Conservation (phyloP, 805 yeast species). For the Cyberlindnera galapagoensis region DNA sequence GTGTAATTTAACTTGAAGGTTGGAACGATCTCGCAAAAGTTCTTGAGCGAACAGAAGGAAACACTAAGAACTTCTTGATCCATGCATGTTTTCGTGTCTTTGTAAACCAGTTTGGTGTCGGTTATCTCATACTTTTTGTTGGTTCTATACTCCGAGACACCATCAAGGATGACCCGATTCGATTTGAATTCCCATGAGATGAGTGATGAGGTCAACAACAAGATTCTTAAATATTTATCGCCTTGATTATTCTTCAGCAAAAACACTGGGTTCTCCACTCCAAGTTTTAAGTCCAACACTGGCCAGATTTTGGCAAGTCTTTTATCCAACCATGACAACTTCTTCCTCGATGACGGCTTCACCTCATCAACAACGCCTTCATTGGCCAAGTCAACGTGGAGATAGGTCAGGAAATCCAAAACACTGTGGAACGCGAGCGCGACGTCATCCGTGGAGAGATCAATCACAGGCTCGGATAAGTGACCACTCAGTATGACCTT, state of each 20-base stretch:
- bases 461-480: constrained; percentile 38
- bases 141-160: constrained; percentile 10
- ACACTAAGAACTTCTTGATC: constrained; percentile 7
- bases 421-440: constrained; percentile 27
- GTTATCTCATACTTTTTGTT: constrained; percentile 12
- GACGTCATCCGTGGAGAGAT: constrained; percentile 34
- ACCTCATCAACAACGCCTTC: not conserved
- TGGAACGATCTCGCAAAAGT: constrained; percentile 14
- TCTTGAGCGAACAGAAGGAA: constrained; percentile 14
- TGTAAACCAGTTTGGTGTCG: constrained; percentile 11
- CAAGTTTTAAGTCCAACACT: constrained; percentile 27
- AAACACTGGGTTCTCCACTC: constrained; percentile 33
- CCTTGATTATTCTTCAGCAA: constrained; percentile 27
- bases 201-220: constrained; percentile 24
- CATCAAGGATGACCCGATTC: constrained; percentile 16
- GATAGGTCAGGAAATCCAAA: constrained; percentile 15
- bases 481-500: constrained; percentile 32
- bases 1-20: not conserved
- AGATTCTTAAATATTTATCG: constrained; percentile 25
- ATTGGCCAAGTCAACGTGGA: not conserved
- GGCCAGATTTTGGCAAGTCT: constrained; percentile 26
- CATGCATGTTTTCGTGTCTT: constrained; percentile 11
- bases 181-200: constrained; percentile 14
- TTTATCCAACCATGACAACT: constrained; percentile 10
- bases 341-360: constrained; percentile 1